Conservation (phyloP, 805 yeast species). For the Brettanomyces naardenensis region DNA sequence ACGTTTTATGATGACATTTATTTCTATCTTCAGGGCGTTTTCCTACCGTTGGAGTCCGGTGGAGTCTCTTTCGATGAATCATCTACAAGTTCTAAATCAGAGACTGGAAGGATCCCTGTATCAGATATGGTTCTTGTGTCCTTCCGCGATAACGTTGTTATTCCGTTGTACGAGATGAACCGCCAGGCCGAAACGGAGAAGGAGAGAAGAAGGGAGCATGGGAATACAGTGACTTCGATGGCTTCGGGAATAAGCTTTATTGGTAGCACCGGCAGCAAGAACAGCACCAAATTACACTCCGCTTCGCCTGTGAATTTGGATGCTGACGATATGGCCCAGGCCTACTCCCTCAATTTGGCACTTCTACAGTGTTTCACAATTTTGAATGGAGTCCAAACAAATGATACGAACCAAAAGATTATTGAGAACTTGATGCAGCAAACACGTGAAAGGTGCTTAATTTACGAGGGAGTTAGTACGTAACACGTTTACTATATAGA, state of each 20-base stretch:
- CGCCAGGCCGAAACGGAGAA: conserved; percentile 18
- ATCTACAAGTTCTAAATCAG: neutral
- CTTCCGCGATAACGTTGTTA: conserved; percentile 44
- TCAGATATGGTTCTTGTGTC: conserved; percentile 34
- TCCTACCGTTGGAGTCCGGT: conserved; percentile 49
- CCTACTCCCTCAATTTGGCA: conserved; percentile 6
- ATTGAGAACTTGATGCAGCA: conserved; percentile 43
- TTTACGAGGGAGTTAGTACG: neutral
- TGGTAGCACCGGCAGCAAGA: neutral
- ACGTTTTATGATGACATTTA: conserved; percentile 45
- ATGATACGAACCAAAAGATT: conserved; percentile 48
- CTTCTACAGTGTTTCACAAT: conserved; percentile 58
- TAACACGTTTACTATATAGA: neutral
- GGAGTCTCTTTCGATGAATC: conserved; percentile 6
- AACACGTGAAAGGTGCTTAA: conserved; percentile 17
- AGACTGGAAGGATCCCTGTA: conserved; percentile 17
- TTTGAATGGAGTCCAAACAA: conserved; percentile 42
- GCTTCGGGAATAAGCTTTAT: neutral
- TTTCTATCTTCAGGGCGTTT: conserved; percentile 52
- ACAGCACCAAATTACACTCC: neutral
- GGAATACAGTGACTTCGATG: neutral
- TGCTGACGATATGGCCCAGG: conserved; percentile 4
- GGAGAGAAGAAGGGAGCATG: conserved; percentile 9
- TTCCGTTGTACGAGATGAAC: conserved; percentile 43
- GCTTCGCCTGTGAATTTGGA: neutral